Evolutionary conservation across 805 yeast genomes (phyloP), one percentile per base, ranked within the genome.

Genomic region (Cyberlindnera nakhonratchasimensis): DNA sequence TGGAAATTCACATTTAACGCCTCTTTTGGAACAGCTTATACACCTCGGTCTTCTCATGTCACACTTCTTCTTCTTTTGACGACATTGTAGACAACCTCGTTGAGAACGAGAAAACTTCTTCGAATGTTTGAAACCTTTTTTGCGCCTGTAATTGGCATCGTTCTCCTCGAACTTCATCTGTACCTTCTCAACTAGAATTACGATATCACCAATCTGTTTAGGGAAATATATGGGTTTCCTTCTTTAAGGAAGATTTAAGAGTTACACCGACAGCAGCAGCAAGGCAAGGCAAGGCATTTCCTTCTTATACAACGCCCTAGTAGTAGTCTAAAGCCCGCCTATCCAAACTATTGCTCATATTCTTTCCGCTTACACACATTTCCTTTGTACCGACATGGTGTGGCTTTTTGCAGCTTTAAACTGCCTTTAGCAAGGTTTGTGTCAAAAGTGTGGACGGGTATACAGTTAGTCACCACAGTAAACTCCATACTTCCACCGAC

Each of bases 11-110:
- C 61, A 57, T 3, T 28, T 8, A 1, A 53, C 25, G 2, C 57
- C 58, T 39, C 52, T 55, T 31, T 54, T 57, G 4, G 24, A 31
- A 41, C 61, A 57, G 29, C 60, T 55, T 7, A 37, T 33, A 44
- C 61, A 57, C 2, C 32, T 34, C 6, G 61, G 61, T 40, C 51
- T 53, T n/a, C 29, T 34, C 33, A 59, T 57, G 45, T 55, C 60
- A 45, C 61, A 57, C 23, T 53, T 57, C 54, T 57, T 57, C 55
- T 57, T 57, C 50, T 57, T 57, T 11, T 55, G 59, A 21, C 61
- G 51, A 31, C 61, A 57, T 32, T 55, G 57, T 6, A 57, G 42
- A 41, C 61, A 57, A 2, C 61, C 61, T 4, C 51, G 51, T 37
- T 57, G 60, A 5, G 61, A 53, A 46, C 61, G 55, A 9, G 46